Conservation (phyloP, 176 grass and related monocot genomes). For the Carex pumila region DNA sequence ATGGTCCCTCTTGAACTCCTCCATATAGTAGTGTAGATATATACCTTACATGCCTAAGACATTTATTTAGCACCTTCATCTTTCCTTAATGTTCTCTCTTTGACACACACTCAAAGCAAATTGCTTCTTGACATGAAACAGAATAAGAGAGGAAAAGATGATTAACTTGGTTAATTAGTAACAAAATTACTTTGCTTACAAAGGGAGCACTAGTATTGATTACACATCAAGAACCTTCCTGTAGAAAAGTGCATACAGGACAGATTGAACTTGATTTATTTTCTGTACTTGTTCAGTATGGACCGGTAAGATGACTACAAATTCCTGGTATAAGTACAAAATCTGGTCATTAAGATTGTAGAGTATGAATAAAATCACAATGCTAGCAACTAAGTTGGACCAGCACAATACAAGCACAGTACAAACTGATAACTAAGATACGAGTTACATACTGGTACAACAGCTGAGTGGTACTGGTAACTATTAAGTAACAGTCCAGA, state of each 20-base stretch:
- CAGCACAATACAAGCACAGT: neutral
- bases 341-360: neutral
- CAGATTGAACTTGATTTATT: neutral
- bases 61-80: neutral
- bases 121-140: neutral
- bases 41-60: neutral
- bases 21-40: neutral
- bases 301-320: neutral
- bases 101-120: neutral
- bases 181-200: neutral
- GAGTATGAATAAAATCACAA: neutral
- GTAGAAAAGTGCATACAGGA: neutral
- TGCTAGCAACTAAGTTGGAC: neutral
- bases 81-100: neutral
- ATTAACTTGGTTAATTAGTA: neutral
- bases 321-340: neutral
- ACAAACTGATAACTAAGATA: neutral
- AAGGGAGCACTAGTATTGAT: neutral
- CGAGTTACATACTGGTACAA: neutral
- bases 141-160: neutral
- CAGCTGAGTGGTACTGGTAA: neutral
- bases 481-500: neutral
- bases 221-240: neutral
- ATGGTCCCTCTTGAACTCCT: neutral
- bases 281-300: neutral